Evolutionary conservation across 164 flowering plant genomes (phyloP).

Genomic region (Berberis vulgaris): DNA sequence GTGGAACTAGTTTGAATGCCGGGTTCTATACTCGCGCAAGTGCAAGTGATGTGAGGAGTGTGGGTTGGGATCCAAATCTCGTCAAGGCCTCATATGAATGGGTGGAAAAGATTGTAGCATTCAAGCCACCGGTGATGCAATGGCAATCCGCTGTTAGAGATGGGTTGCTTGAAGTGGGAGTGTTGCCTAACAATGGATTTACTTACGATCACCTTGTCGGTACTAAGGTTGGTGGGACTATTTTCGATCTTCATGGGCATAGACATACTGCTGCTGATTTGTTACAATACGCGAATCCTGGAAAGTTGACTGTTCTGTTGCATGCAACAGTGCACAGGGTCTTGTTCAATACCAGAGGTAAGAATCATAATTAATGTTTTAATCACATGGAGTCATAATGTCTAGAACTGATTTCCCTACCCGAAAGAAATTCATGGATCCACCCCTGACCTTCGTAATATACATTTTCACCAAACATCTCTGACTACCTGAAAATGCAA

Average conservation of each 20-base stretch:
- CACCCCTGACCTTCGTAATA: too few relatives aligned
- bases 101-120: conserved; percentile 64
- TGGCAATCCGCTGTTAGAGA: conserved; percentile 80
- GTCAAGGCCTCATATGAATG: conserved; percentile 57
- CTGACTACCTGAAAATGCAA: too few relatives aligned
- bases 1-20: conserved; percentile 68
- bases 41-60: conserved; percentile 17
- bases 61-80: conserved; percentile 35
- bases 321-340: conserved; percentile 56
- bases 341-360: conserved; percentile 36
- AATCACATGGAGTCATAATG: too few relatives aligned
- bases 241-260: conserved; percentile 55
- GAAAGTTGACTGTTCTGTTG: conserved; percentile 34
- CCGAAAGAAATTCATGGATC: too few relatives aligned
- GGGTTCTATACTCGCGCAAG: conserved; percentile 68
- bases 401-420: too few relatives aligned
- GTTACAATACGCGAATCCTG: conserved; percentile 55
- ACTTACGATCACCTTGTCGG: conserved; percentile 62
- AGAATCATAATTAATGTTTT: background rate
- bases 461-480: too few relatives aligned
- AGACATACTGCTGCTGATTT: conserved; percentile 83
- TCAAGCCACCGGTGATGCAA: conserved; percentile 39
- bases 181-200: conserved; percentile 61
- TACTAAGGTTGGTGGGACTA: conserved; percentile 77
- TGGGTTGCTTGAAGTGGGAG: conserved; percentile 59